A percentile compares a stretch with the other conserved stretches of the same genome.
These are phyloP conservation scores for Helenozyma rhizophorensis DNA, from an alignment of 805 yeast genomes.

Conservation along the genomic window DNA sequence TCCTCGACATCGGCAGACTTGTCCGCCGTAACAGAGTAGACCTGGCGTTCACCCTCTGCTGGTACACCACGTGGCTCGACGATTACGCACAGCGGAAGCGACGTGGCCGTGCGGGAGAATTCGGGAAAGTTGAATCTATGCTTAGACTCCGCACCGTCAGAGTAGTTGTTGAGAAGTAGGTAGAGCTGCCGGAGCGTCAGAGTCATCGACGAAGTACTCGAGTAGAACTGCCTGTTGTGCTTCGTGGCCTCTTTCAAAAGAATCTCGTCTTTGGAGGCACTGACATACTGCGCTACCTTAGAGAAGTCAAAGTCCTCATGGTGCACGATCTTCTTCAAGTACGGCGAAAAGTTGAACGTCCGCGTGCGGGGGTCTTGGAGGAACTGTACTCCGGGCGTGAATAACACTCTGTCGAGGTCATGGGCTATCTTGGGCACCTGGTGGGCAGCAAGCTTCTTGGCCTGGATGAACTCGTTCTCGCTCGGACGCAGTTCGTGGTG, in stretches of 20 bases:
- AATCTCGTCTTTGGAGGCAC: slow-evolving; percentile 61
- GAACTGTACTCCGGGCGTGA: slow-evolving; percentile 78
- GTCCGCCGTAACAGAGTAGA: slow-evolving; percentile 69
- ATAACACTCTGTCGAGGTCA: slow-evolving; percentile 64
- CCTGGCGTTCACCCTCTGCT: slow-evolving; percentile 18
- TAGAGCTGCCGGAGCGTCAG: slow-evolving; percentile 71
- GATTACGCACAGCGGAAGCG: slow-evolving; percentile 49
- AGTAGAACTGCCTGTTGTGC: slow-evolving; percentile 44
- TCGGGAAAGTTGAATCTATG: slow-evolving; percentile 36
- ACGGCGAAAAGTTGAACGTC: slow-evolving; percentile 63
- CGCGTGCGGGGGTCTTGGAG: slow-evolving; percentile 74
- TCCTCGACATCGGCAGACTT: slow-evolving; percentile 63
- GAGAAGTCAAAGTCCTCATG: slow-evolving; percentile 63
- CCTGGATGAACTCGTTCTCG: slow-evolving; percentile 12
- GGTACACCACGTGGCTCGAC: slow-evolving; percentile 44
- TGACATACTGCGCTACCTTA: slow-evolving; percentile 51
- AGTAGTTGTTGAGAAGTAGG: slow-evolving; percentile 50
- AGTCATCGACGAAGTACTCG: slow-evolving; percentile 90
- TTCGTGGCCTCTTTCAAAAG: slow-evolving; percentile 46
- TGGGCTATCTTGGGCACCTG: slow-evolving; percentile 59
- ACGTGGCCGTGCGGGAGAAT: slow-evolving; percentile 38
- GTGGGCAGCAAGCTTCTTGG: slow-evolving; percentile 16
- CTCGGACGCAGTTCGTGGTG: neutral
- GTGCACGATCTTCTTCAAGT: slow-evolving; percentile 54
- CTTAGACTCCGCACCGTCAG: slow-evolving; percentile 8